Conservation (phyloP, 108 stramenopile species). For the Epithemia pelagica region DNA sequence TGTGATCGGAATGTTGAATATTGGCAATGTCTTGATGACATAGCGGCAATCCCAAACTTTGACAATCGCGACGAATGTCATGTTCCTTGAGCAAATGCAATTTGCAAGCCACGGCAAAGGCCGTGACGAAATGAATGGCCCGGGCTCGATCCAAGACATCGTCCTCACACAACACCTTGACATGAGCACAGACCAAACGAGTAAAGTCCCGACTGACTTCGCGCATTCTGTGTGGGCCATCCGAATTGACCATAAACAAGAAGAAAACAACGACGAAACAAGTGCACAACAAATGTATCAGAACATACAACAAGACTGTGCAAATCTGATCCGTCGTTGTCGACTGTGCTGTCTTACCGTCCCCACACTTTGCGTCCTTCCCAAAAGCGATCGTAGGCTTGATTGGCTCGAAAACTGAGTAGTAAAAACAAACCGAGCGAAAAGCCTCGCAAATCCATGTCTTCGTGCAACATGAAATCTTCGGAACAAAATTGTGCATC, state of each 20-base stretch:
- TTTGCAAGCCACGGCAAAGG: slow-evolving; percentile 13
- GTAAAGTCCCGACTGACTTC: slow-evolving; percentile 7
- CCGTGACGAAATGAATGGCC: slow-evolving; percentile 12
- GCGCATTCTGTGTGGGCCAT: no score
- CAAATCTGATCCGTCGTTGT: no score
- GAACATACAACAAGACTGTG: no score
- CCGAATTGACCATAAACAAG: no score
- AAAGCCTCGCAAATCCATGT: neutral
- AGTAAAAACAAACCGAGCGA: slow-evolving; percentile 11
- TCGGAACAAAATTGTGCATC: slow-evolving; percentile 7
- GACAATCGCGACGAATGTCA: slow-evolving; percentile 2
- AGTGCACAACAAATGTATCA: no score
- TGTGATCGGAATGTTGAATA: slow-evolving; percentile 8
- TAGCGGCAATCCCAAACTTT: neutral
- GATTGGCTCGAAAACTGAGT: slow-evolving; percentile 10
- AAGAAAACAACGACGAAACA: no score
- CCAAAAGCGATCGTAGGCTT: slow-evolving; percentile 10
- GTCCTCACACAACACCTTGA: neutral
- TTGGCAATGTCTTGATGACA: slow-evolving; percentile 14
- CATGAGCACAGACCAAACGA: slow-evolving; percentile 12
- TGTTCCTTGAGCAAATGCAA: slow-evolving; percentile 13
- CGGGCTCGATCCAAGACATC: slow-evolving; percentile 9
- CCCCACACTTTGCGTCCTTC: slow-evolving; percentile 12
- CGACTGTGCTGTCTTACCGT: no score
- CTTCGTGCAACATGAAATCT: slow-evolving; percentile 12